A percentile compares a stretch with the other conserved stretches of the same genome.
Evolutionary conservation across 2,329 filamentous ascomycete genomes (phyloP).

Genomic region (Pseudocercospora fuligena): DNA sequence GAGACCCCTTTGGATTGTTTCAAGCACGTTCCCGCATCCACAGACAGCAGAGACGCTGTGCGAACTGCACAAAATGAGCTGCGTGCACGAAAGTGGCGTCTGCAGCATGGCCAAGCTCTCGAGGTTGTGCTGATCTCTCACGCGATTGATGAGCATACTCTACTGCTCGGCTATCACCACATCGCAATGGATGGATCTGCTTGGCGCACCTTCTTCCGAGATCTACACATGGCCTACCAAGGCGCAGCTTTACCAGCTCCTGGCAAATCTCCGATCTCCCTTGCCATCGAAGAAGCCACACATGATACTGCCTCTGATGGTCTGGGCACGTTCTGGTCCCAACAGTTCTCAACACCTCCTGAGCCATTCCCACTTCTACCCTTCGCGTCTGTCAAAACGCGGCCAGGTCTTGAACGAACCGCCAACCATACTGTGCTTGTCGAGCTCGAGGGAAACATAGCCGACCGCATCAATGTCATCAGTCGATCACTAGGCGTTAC

Average conservation of each 20-base stretch:
- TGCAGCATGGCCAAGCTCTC: slow-evolving; percentile 32
- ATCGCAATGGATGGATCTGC: slow-evolving; percentile 43
- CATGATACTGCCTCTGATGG: neutral
- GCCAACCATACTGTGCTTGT: slow-evolving; percentile 13
- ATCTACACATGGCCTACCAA: slow-evolving; percentile 32
- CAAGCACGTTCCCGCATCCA: slow-evolving; percentile 14
- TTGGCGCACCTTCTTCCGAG: slow-evolving; percentile 33
- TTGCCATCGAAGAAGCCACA: slow-evolving; percentile 9
- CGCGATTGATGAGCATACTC: slow-evolving; percentile 20
- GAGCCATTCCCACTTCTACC: slow-evolving; percentile 24
- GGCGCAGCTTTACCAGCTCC: slow-evolving; percentile 13
- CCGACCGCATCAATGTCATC: slow-evolving; percentile 17
- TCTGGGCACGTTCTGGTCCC: slow-evolving; percentile 16
- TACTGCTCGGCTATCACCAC: slow-evolving; percentile 42
- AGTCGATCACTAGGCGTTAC: slow-evolving; percentile 21
- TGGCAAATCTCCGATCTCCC: slow-evolving; percentile 13
- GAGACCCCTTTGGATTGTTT: slow-evolving; percentile 21
- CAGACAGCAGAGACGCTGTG: neutral
- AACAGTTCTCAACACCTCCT: slow-evolving; percentile 10
- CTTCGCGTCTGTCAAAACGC: slow-evolving; percentile 19
- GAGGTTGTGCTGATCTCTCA: slow-evolving; percentile 29
- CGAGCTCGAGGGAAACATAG: slow-evolving; percentile 8
- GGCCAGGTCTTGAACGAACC: slow-evolving; percentile 17
- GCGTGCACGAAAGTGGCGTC: slow-evolving; percentile 19
- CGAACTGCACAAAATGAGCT: slow-evolving; percentile 10